Percentiles rank a stretch among this genome's conserved stretches.
Conservation (phyloP, 164 flowering plant species). For the Cinnamomum micranthum region DNA sequence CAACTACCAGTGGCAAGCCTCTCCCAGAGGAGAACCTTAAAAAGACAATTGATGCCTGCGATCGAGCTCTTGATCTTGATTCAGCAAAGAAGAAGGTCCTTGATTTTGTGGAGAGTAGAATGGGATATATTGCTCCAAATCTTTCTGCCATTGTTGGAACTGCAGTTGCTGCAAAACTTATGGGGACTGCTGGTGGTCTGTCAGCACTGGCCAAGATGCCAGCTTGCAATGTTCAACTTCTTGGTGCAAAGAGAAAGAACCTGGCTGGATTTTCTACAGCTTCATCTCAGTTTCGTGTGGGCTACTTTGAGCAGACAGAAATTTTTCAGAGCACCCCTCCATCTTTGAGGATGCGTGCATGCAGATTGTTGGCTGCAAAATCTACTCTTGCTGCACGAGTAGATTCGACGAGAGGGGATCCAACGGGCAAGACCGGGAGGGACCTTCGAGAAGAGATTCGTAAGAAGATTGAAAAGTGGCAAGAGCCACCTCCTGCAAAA, state of each 20-base stretch:
- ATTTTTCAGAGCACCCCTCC: conserved; percentile 89
- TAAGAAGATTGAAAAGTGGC: conserved; percentile 96
- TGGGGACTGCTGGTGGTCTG: conserved; percentile 99
- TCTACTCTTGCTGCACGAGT: conserved; percentile 91
- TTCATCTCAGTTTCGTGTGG: conserved; percentile 84
- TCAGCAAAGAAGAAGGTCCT: conserved; percentile 80
- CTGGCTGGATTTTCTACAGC: conserved; percentile 94
- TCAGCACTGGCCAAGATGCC: conserved; percentile 90
- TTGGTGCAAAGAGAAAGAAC: conserved; percentile 85
- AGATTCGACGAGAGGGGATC: conserved; percentile 83
- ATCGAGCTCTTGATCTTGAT: conserved; percentile 90
- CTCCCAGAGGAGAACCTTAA: conserved; percentile 77
- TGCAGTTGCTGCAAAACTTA: conserved; percentile 96
- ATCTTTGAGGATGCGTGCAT: conserved; percentile 76
- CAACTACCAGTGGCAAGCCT: conserved; percentile 90
- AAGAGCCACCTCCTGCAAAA: conserved; percentile 97
- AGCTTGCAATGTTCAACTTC: conserved; percentile 96
- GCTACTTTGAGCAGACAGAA: conserved; percentile 87
- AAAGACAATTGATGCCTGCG: conserved; percentile 90
- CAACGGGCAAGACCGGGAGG: conserved; percentile 76
- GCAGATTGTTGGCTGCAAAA: conserved; percentile 79
- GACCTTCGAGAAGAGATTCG: conserved; percentile 63
- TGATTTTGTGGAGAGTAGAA: conserved; percentile 90
- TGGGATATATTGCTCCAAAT: conserved; percentile 96
- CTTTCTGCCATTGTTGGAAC: conserved; percentile 94